Conservation (phyloP, 1,284 basidiomycete genomes). For the Neonothopanus nambi region DNA sequence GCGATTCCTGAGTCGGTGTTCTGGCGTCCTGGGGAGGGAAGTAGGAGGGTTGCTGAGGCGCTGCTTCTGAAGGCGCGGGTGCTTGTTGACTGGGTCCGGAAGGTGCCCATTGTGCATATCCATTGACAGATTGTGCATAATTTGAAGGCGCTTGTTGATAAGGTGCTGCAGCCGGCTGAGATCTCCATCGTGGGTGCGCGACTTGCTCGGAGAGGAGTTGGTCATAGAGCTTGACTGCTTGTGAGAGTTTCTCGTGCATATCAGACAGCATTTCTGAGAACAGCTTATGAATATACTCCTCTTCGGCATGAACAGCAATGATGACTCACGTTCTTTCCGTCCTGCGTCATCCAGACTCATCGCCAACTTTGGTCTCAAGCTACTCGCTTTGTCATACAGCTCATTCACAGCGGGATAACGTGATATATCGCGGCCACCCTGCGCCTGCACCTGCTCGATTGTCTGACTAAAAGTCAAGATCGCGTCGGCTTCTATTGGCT, state of each 20-base stretch:
- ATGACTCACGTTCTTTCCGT: slow-evolving; percentile 78
- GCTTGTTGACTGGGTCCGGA: slow-evolving; percentile 13
- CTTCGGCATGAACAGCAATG: slow-evolving; percentile 4
- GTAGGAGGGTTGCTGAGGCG: slow-evolving; percentile 17
- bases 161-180: slow-evolving; percentile 32
- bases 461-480: slow-evolving; percentile 90
- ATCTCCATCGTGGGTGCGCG: slow-evolving; percentile 64
- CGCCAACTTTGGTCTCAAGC: slow-evolving; percentile 80
- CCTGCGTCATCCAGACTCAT: slow-evolving; percentile 85
- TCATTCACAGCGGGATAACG: slow-evolving; percentile 83
- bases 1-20: slow-evolving; percentile 12
- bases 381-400: slow-evolving; percentile 82
- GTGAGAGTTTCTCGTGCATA: slow-evolving; percentile 92
- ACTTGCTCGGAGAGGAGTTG: slow-evolving; percentile 85
- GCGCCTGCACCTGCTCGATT: slow-evolving; percentile 79
- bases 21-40: slow-evolving; percentile 5
- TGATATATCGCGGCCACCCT: slow-evolving; percentile 76
- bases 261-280: slow-evolving; percentile 77
- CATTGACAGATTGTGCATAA: slow-evolving; percentile 22
- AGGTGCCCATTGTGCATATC: slow-evolving; percentile 31
- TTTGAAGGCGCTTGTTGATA: slow-evolving; percentile 27
- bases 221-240: slow-evolving; percentile 91
- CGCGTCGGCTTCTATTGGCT: slow-evolving; percentile 77
- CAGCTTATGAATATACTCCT: slow-evolving; percentile 10
- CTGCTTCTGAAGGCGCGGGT: not conserved